phyloP scores from a whole-genome alignment of 768 basidiomycete genomes.

The Suillus subluteus region DNA sequence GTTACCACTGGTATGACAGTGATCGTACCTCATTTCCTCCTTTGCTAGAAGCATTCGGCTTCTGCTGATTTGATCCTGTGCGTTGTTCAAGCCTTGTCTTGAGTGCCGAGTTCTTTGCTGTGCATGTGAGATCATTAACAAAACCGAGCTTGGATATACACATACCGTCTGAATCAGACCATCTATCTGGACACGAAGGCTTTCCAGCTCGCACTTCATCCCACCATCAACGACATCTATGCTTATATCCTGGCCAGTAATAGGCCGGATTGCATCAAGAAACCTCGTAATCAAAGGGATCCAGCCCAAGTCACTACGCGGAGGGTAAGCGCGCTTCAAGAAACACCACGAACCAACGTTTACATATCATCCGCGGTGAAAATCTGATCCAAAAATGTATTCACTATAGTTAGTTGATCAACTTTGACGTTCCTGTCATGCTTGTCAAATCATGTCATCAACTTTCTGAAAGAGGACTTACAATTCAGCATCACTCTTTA shows the following conservation, averaged over 20 bases:
- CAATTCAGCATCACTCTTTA: slow-evolving; percentile 65
- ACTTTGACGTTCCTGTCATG: slow-evolving; percentile 60
- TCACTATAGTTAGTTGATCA: slow-evolving; percentile 59
- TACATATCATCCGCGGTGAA: slow-evolving; percentile 7
- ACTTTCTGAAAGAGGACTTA: slow-evolving; percentile 39
- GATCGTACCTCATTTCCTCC: slow-evolving; percentile 56
- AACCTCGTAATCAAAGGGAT: slow-evolving; percentile 35
- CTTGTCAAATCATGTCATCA: slow-evolving; percentile 10
- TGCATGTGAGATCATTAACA: slow-evolving; percentile 29
- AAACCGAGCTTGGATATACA: slow-evolving; percentile 12
- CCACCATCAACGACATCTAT: slow-evolving; percentile 45
- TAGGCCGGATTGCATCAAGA: slow-evolving; percentile 57
- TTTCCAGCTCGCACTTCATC: slow-evolving; percentile 64
- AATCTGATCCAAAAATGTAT: slow-evolving; percentile 55
- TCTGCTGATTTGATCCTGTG: slow-evolving; percentile 22
- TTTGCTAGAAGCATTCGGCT: slow-evolving; percentile 48
- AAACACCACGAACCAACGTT: neutral
- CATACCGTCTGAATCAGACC: slow-evolving; percentile 66
- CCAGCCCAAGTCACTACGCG: neutral
- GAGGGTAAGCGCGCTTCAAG: neutral
- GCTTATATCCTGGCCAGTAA: slow-evolving; percentile 64
- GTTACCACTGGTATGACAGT: neutral
- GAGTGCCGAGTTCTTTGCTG: neutral
- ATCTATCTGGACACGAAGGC: slow-evolving; percentile 59
- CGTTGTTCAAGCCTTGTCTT: slow-evolving; percentile 7